Evolutionary conservation across 2,329 filamentous ascomycete species (phyloP), one percentile per base, ranked within the genome.

Genomic region (Ascochyta rabiei): DNA sequence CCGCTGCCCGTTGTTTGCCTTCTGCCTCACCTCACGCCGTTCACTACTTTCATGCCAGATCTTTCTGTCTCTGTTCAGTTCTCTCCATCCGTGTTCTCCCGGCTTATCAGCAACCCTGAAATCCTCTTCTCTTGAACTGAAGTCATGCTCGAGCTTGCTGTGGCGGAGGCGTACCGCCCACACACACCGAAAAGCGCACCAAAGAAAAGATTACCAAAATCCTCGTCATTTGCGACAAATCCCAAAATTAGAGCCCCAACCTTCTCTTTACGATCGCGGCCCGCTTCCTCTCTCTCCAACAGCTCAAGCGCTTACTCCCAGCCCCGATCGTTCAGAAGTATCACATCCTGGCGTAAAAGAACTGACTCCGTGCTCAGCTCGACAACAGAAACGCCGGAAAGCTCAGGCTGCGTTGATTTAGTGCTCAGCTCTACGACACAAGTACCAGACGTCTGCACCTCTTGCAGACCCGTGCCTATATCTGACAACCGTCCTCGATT

Each of bases 81-180:
- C 4, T 21, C n/a, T 30, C 6, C 21, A 26, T 42, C 7, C 13
- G 21, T 9, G 40, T 4, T 30, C n/a, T 19, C n/a, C 9, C 16
- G 3, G 5, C 18, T 7, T 4, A 37, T 33, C 24, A 33, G 31
- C 13, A 16, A 44, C 33, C 48, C 39, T 50, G 47, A 24, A 16
- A 16, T 1, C 2, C 15, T 6, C 6, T 3, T 15, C 2, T 10
- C 6, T 8, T 30, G 28, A 7, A 18, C 18, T 8, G 10, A 23
- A 33, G 23, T 12, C 18, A 57, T 57, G 54, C 12, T 57, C 16
- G 44, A 53, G 31, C 48, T 53, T 3, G 54, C 49, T 1, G 34
- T 53, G 24, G 54, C 54, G 24, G 49, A 53, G 13, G 54, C 54
- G 10, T 53, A 53, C 26, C 44, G 54, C 6, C 44, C 39, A n/a